Conservation (phyloP, 2,329 filamentous ascomycete genomes). For the Malbranchea zuffiana region DNA sequence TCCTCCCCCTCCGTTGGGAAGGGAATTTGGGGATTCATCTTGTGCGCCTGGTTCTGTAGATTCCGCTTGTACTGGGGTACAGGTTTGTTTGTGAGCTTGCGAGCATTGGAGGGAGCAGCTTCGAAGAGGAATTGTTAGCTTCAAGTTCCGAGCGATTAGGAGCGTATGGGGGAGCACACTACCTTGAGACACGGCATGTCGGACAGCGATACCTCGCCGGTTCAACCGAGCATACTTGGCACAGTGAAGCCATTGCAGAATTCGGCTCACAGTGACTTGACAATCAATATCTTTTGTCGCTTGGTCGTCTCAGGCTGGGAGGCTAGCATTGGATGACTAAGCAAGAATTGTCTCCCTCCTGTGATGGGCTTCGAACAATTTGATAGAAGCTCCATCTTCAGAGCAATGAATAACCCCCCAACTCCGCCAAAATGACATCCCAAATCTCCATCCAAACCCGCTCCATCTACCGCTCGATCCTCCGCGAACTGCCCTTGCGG, state of each 20-base stretch:
- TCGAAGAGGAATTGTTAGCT: conserved; percentile 3
- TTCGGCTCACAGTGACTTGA: no score
- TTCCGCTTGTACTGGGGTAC: conserved; percentile 23
- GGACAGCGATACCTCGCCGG: conserved; percentile 26
- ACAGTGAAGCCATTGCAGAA: conserved; percentile 16
- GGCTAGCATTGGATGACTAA: no score
- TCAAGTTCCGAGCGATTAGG: conserved; percentile 3
- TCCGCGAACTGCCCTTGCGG: conserved; percentile 77
- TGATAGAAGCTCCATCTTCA: no score
- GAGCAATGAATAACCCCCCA: no score
- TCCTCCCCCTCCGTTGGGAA: background rate
- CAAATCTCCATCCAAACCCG: conserved; percentile 40
- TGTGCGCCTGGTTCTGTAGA: conserved; percentile 10
- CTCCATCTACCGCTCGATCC: conserved; percentile 73
- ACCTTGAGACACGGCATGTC: conserved; percentile 22
- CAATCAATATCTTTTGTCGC: no score
- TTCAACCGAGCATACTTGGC: conserved; percentile 21
- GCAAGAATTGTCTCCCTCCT: no score
- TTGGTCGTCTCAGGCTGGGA: no score
- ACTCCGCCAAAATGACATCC: conserved; percentile 12
- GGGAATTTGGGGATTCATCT: conserved; percentile 7
- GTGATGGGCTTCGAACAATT: no score
- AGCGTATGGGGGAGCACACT: conserved; percentile 11
- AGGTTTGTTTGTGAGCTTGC: conserved; percentile 36
- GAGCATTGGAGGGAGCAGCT: conserved; percentile 40